Base-by-base conservation (phyloP, 768 basidiomycete genomes). In the Clitopilus hobsonii region DNA sequence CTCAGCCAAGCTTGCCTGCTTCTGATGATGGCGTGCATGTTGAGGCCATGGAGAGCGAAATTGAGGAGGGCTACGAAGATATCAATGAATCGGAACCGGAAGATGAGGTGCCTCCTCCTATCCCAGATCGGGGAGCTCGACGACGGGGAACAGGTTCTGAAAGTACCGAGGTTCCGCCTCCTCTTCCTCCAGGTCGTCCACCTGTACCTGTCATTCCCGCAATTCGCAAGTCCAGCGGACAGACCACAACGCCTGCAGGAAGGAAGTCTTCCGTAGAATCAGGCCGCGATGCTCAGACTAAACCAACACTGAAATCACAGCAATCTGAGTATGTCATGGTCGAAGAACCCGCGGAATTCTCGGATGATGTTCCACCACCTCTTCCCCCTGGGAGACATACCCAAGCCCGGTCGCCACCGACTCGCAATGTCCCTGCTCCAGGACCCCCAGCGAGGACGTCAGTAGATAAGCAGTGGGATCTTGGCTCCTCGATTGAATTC, bases 11-110 rank as follows among this genome's bases (percentile, higher is more conserved):
- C 62, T 58, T 67, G 25, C 62, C 67, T 28, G 69, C 70, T 27
- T 81, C 82, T 3, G 83, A 85, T 18, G 86, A 89, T 45, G 80
- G 80, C 8, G 84, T 84, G 22, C 75, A 76, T 30, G 81, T 84
- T 23, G 88, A 89, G 55, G 81, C 78, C 5, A 86, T 88, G 62
- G 87, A 89, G 61, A 88, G 85, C 57, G 86, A 89, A 63, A 71
- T 83, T 13, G 88, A 89, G 59, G 86, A 89, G 59, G 80, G 86
- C 7, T 74, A 84, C 56, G 81, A 83, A 29, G 84, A 86, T 58
- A 78, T 73, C 7, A 68, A 65, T 22, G 65, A 58, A 5, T 69
- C 70, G 51, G 75, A 80, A 53, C 76, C 71, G 32, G 32, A 36
- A 36, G 32, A 36, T 14, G 80, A 79, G 51, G 69, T 69, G 2